Evolutionary conservation across 148 eudicot genomes (phyloP).

Genomic region (Amaranthus hypochondriacus): DNA sequence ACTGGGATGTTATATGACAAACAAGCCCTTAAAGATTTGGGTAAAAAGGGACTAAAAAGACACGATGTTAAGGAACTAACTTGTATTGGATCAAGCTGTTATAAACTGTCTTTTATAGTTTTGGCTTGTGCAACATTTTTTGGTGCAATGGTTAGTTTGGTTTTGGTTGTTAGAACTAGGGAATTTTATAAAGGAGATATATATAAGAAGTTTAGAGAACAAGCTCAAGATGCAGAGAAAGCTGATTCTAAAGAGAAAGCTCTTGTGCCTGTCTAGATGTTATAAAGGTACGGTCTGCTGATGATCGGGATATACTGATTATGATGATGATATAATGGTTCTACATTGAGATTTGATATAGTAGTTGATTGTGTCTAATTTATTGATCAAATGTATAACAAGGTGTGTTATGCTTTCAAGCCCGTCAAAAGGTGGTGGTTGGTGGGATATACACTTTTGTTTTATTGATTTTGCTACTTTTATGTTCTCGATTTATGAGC

Average conservation of each 20-base stretch:
- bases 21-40: constrained; percentile 27
- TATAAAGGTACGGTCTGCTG: background rate
- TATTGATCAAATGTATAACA: no score
- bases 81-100: constrained; percentile 39
- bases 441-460: no score
- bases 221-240: constrained; percentile 13
- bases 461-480: no score
- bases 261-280: background rate
- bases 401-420: no score
- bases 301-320: no score
- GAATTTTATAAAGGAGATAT: constrained; percentile 48
- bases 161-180: constrained; percentile 42
- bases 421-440: no score
- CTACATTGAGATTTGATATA: no score
- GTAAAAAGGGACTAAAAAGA: constrained; percentile 27
- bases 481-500: no score
- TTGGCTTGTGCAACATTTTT: constrained; percentile 31
- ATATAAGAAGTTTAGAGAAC: constrained; percentile 41
- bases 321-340: no score
- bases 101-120: constrained; percentile 32
- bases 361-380: no score
- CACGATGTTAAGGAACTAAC: constrained; percentile 31
- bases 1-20: constrained; percentile 39
- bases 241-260: constrained; percentile 5
- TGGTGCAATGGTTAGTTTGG: constrained; percentile 28